Evolutionary conservation across 2,329 filamentous ascomycete genomes (phyloP), one percentile per base, ranked within the genome.

Genomic region (Alternaria ethzedia): DNA sequence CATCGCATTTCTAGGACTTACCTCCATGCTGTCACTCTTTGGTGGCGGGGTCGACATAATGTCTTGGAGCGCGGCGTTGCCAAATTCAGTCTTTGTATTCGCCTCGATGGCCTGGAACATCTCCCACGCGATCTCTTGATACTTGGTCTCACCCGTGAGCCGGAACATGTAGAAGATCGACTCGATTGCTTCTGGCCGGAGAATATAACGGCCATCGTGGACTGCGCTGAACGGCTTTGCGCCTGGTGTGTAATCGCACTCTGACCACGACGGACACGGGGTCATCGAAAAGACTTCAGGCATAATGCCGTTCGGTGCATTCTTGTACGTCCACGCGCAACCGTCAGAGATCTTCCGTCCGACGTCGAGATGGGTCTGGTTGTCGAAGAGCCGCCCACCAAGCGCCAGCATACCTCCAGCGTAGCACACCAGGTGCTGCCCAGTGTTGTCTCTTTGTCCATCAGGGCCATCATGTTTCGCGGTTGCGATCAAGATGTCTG

Each of bases 391-490:
- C 67, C 84, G 85, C 44, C 86, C 84, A 21, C 87, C 88, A 2
- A 89, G 78, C 1, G 84, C 87, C 62, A 88, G 84, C 87, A 89
- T 89, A 46, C 87, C 88, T 10, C 88, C 88, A 6, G 84, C 81
- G 70, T 87, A 89, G 78, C 88, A 90, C 17, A 82, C 82, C 13
- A 89, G 81, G 75, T 89, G 88, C 56, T 87, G 83, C 10, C 83
- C 84, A 20, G 44, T 17, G 67, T 87, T 82, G 25, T 86, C 82
- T 13, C 82, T 76, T 17, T 69, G 73, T 25, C 68, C 58, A 59
- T 59, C 68, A 49, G 36, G 36, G 75, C 71, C 2, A 75, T 71
- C 0, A 78, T 77, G 25, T 76, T 79, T 30, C 79, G 36, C 36
- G n/a, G 36, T 83, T 12, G 82, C 76, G 21, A 85, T 71, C 2